These are phyloP conservation scores for Vaccinium darrowii DNA, from an alignment of 148 eudicot genomes.

Conservation along the genomic window DNA sequence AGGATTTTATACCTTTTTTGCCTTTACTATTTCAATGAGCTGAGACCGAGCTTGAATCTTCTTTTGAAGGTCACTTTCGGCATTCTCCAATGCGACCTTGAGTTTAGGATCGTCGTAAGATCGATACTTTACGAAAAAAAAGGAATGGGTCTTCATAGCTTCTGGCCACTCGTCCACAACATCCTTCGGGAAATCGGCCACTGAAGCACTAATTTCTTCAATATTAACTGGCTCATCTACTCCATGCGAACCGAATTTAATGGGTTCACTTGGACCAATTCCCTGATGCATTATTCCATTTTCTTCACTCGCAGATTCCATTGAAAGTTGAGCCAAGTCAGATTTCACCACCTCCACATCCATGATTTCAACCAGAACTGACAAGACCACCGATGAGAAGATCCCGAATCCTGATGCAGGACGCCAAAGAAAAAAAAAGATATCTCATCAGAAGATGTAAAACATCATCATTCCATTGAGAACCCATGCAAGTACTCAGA, in stretches of 20 bases:
- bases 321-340: constrained; percentile 39
- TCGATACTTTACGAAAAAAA: constrained; percentile 62
- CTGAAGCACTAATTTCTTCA: constrained; percentile 39
- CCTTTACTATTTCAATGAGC: constrained; percentile 49
- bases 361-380: constrained; percentile 12
- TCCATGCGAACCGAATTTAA: constrained; percentile 67
- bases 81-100: constrained; percentile 52
- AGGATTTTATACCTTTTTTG: constrained; percentile 45
- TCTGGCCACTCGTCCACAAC: constrained; percentile 89
- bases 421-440: neutral
- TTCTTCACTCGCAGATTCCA: constrained; percentile 33
- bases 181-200: constrained; percentile 54
- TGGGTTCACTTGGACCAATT: constrained; percentile 33
- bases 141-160: constrained; percentile 48
- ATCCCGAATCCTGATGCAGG: neutral
- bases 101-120: constrained; percentile 62
- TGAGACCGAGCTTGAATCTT: constrained; percentile 40
- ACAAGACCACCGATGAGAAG: neutral
- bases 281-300: constrained; percentile 35
- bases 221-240: constrained; percentile 40
- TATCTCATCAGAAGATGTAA: neutral
- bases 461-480: neutral
- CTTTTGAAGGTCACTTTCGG: constrained; percentile 61
- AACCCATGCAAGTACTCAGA: neutral
- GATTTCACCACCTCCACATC: constrained; percentile 45